Conservation (phyloP, 176 grass and related monocot species). For the Triticum timopheevii region DNA sequence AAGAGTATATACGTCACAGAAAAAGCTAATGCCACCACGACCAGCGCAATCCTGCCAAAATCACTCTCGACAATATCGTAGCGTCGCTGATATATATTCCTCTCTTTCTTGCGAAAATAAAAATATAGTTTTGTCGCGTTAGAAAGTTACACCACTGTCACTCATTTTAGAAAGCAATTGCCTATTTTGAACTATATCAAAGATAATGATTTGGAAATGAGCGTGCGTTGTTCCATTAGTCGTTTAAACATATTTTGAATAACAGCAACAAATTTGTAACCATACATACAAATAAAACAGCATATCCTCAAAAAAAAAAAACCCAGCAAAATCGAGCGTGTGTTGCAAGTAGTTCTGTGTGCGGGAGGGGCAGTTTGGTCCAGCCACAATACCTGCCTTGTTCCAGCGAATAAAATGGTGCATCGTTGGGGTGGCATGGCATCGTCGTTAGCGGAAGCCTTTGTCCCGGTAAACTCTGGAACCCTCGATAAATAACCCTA, state of each 20-base stretch:
- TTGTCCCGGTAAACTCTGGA: neutral
- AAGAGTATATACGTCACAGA: neutral
- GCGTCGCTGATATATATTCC: neutral
- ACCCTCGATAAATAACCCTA: neutral
- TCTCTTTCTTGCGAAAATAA: neutral
- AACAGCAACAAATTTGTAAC: too few species aligned
- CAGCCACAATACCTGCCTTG: neutral
- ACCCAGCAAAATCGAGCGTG: too few species aligned
- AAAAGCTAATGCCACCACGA: neutral
- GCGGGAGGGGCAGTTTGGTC: neutral
- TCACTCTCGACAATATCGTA: neutral
- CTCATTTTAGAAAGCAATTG: neutral
- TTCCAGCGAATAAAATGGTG: neutral
- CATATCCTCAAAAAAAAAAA: too few species aligned
- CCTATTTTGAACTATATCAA: too few species aligned
- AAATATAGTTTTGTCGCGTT: neutral
- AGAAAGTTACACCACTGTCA: neutral
- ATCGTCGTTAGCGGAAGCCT: neutral
- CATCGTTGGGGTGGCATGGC: constrained; percentile 4
- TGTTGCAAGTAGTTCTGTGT: neutral
- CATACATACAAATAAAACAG: too few species aligned
- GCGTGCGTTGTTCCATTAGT: too few species aligned
- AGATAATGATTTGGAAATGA: too few species aligned
- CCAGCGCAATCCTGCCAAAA: neutral
- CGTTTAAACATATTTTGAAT: too few species aligned